Conservation (phyloP, 306 rosid species). For the Luffa aegyptiaca region DNA sequence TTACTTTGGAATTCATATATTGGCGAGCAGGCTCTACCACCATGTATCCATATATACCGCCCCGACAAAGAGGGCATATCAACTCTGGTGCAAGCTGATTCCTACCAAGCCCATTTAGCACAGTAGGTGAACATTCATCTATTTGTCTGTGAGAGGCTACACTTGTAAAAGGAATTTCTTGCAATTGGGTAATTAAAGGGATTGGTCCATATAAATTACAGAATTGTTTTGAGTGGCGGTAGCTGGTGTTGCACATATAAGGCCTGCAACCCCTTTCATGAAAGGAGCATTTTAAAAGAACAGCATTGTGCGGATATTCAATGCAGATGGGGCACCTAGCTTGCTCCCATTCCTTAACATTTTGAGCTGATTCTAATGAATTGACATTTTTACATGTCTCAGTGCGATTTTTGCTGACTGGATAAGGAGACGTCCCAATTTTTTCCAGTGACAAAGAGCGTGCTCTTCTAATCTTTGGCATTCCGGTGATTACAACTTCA, state of each 20-base stretch:
- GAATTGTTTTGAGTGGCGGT: slow-evolving; percentile 77
- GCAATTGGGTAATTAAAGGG: slow-evolving; percentile 36
- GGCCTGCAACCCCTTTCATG: slow-evolving; percentile 65
- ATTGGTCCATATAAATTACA: slow-evolving; percentile 34
- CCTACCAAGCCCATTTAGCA: slow-evolving; percentile 20
- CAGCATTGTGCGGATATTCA: slow-evolving; percentile 72
- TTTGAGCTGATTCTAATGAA: slow-evolving; percentile 6
- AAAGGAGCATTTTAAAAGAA: slow-evolving; percentile 66
- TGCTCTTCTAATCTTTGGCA: slow-evolving; percentile 65
- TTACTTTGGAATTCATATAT: slow-evolving; percentile 46
- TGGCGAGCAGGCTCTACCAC: slow-evolving; percentile 51
- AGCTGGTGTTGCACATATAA: slow-evolving; percentile 78
- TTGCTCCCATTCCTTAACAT: slow-evolving; percentile 64
- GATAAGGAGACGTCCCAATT: slow-evolving; percentile 37
- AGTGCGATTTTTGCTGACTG: slow-evolving; percentile 12
- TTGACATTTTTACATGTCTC: neutral
- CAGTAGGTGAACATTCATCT: slow-evolving; percentile 26
- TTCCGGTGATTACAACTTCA: slow-evolving; percentile 20
- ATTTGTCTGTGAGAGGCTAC: slow-evolving; percentile 22
- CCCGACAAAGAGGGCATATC: slow-evolving; percentile 77
- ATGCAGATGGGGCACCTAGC: slow-evolving; percentile 74
- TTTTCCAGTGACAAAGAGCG: slow-evolving; percentile 32
- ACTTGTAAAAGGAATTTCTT: slow-evolving; percentile 43
- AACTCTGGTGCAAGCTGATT: slow-evolving; percentile 31
- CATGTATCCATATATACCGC: slow-evolving; percentile 59